Evolutionary conservation across 768 basidiomycete species (phyloP).

Genomic region (Pholiota microspora): DNA sequence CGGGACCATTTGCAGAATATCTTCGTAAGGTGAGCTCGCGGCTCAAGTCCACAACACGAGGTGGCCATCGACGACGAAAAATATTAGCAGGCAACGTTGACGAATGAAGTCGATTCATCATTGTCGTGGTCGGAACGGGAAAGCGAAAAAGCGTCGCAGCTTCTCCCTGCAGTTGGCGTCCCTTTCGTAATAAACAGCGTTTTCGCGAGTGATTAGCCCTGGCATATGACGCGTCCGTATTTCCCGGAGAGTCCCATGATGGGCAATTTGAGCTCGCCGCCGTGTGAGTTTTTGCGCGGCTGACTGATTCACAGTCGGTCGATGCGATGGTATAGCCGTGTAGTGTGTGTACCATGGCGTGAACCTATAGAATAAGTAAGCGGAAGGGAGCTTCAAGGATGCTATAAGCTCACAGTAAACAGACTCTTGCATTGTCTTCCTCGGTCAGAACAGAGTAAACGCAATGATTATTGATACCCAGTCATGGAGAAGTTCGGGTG

Average conservation of each 20-base stretch:
- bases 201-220: not conserved
- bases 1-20: not conserved
- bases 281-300: not conserved
- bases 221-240: conserved; percentile 2
- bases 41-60: not conserved
- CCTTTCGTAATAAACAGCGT: conserved; percentile 2
- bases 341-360: too few species aligned
- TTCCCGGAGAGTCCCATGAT: not conserved
- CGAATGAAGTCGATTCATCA: not conserved
- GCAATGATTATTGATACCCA: not conserved
- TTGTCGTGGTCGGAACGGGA: conserved; percentile 2
- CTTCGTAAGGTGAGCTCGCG: not conserved
- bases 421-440: not conserved
- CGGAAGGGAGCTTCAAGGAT: not conserved
- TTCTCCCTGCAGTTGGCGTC: not conserved
- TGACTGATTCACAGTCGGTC: conserved; percentile 1
- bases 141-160: not conserved
- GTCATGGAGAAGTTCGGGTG: not conserved
- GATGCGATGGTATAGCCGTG: too few species aligned
- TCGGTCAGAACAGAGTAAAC: not conserved
- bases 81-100: not conserved
- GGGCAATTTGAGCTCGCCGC: not conserved
- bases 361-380: too few species aligned
- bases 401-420: too few species aligned
- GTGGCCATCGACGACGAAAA: not conserved